phyloP scores from a whole-genome alignment of 2,329 filamentous ascomycete species.

The Elsinoe perseae region DNA sequence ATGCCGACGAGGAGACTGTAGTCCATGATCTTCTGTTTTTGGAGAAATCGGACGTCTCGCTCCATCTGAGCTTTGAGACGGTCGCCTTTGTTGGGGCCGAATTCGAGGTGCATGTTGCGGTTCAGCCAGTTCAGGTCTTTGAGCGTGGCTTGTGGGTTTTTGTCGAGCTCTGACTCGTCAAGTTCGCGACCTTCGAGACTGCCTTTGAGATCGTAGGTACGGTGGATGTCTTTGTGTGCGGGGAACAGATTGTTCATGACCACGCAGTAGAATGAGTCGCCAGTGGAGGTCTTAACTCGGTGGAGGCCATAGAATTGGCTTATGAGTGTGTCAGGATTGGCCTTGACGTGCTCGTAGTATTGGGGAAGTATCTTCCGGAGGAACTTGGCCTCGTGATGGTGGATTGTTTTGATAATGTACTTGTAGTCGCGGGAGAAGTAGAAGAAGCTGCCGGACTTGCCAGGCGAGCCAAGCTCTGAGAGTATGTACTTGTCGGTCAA shows the following conservation, averaged over 20 bases:
- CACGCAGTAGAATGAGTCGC: constrained; percentile 97
- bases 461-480: constrained; percentile 90
- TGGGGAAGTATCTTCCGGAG: constrained; percentile 76
- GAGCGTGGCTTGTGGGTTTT: constrained; percentile 84
- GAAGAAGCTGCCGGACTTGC: constrained; percentile 98
- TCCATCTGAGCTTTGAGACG: constrained; percentile 85
- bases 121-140: constrained; percentile 97
- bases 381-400: constrained; percentile 88
- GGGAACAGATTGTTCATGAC: constrained; percentile 99
- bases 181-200: constrained; percentile 92
- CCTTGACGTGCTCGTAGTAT: constrained; percentile 85
- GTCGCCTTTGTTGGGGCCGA: constrained; percentile 80
- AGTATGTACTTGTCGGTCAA: constrained; percentile 97
- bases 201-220: constrained; percentile 93
- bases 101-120: constrained; percentile 73
- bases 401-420: constrained; percentile 99
- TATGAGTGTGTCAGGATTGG: constrained; percentile 92
- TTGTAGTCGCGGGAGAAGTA: constrained; percentile 99
- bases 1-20: constrained; percentile 94
- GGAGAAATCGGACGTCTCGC: constrained; percentile 75
- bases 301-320: constrained; percentile 98
- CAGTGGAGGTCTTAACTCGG: constrained; percentile 95
- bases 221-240: constrained; percentile 92
- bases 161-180: constrained; percentile 74
- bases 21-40: constrained; percentile 93